Percentiles rank a stretch among this genome's conserved stretches.
Evolutionary conservation across 2,329 filamentous ascomycete genomes (phyloP).

Genomic region (Knufia fluminis): DNA sequence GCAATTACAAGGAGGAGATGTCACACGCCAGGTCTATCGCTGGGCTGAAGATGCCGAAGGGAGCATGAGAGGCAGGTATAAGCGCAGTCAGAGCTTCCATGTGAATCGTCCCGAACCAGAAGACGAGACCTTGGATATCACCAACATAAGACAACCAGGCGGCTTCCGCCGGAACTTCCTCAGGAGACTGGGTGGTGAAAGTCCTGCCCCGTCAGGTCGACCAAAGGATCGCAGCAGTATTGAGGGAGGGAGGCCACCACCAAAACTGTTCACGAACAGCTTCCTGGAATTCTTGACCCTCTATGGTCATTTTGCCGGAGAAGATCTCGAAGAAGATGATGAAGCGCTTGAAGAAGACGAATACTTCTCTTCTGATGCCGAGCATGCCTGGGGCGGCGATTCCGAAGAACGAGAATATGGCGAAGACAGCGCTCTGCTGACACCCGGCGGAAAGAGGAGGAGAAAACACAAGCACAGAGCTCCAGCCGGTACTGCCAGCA

Average conservation of each 20-base stretch:
- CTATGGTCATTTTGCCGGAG: constrained; percentile 95
- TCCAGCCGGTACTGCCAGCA: constrained; percentile 65
- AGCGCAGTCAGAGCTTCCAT: constrained; percentile 82
- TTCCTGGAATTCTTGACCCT: constrained; percentile 93
- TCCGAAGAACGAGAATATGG: constrained; percentile 65
- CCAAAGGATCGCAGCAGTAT: constrained; percentile 28
- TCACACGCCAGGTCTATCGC: constrained; percentile 88
- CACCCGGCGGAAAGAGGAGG: constrained; percentile 55
- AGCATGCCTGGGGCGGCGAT: constrained; percentile 47
- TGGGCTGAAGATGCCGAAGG: constrained; percentile 86
- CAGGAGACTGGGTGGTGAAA: constrained; percentile 63
- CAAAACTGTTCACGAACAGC: constrained; percentile 72
- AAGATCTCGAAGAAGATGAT: constrained; percentile 93
- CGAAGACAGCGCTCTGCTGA: constrained; percentile 77
- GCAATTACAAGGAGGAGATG: constrained; percentile 84
- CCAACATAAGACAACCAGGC: constrained; percentile 83
- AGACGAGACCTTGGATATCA: constrained; percentile 72
- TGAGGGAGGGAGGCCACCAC: constrained; percentile 34
- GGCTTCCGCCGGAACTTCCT: constrained; percentile 89
- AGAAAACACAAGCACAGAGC: constrained; percentile 68
- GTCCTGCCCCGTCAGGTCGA: constrained; percentile 43
- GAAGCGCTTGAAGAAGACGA: constrained; percentile 79
- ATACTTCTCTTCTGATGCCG: constrained; percentile 69
- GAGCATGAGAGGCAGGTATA: constrained; percentile 47
- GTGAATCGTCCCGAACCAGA: constrained; percentile 68